phyloP scores from a whole-genome alignment of 1,284 basidiomycete genomes.

The Trametes sp. region DNA sequence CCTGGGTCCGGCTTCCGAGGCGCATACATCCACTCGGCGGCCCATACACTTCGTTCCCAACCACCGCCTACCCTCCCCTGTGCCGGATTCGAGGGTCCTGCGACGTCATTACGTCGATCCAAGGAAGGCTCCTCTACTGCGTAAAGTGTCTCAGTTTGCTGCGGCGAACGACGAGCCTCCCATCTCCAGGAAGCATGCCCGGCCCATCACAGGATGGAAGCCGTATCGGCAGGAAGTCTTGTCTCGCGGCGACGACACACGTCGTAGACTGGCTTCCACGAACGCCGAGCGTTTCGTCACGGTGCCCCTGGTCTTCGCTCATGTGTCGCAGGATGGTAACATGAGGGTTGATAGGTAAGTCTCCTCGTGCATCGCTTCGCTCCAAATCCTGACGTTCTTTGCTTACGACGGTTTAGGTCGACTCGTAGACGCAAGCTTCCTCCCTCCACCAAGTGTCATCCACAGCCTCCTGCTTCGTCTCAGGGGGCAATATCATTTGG shows the following conservation, averaged over 20 bases:
- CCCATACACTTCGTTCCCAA: slow-evolving; percentile 34
- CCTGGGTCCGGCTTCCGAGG: slow-evolving; percentile 7
- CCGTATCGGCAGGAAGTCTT: neutral
- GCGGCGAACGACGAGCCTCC: neutral
- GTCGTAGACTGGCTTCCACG: neutral
- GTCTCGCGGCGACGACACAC: neutral
- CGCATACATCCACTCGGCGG: slow-evolving; percentile 24
- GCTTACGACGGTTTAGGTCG: neutral
- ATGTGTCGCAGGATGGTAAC: neutral
- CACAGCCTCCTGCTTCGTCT: neutral
- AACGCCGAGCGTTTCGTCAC: neutral
- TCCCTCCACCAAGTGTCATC: neutral
- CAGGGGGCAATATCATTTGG: neutral
- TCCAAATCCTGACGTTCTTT: neutral
- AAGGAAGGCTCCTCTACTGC: slow-evolving; percentile 10
- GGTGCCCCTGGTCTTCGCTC: slow-evolving; percentile 5
- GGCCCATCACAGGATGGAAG: slow-evolving; percentile 22
- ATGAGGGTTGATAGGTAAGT: neutral
- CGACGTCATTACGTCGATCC: slow-evolving; percentile 31
- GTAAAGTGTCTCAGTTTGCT: slow-evolving; percentile 15
- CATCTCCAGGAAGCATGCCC: neutral
- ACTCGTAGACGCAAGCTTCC: too few species aligned
- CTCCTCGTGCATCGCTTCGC: neutral
- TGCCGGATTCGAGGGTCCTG: slow-evolving; percentile 3
- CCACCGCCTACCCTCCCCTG: slow-evolving; percentile 16